Conservation (phyloP, 768 basidiomycete genomes). For the Russula compacta region DNA sequence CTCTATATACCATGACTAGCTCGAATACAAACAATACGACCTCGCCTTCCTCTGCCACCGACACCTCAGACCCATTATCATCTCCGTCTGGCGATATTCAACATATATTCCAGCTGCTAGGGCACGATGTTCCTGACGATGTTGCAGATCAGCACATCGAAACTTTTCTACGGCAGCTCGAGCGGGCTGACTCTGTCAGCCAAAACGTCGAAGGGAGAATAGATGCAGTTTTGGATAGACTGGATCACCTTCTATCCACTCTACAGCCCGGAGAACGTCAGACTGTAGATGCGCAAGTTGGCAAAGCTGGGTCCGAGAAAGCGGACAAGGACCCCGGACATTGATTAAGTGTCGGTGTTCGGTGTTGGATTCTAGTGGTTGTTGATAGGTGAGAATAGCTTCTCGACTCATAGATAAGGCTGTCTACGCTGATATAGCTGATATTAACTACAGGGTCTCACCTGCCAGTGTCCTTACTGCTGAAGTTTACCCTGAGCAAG, state of each 20-base stretch:
- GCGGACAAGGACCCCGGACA: neutral
- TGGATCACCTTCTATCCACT: slow-evolving; percentile 44
- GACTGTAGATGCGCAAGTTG: neutral
- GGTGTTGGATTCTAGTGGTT: neutral
- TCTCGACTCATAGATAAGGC: neutral
- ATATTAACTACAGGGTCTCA: neutral
- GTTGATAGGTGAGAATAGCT: slow-evolving; percentile 3
- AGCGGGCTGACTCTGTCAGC: slow-evolving; percentile 51
- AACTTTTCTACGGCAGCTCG: slow-evolving; percentile 47
- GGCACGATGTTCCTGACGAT: slow-evolving; percentile 23
- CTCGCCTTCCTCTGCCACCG: neutral
- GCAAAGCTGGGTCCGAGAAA: neutral
- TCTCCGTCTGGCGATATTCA: slow-evolving; percentile 33
- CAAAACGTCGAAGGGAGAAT: slow-evolving; percentile 51
- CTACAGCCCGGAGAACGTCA: slow-evolving; percentile 29
- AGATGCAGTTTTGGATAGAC: slow-evolving; percentile 48
- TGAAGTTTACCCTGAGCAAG: neutral
- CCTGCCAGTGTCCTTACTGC: neutral
- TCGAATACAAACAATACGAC: neutral
- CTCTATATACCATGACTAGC: neutral
- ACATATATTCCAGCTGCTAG: slow-evolving; percentile 27
- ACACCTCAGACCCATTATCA: neutral
- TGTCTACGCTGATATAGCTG: neutral
- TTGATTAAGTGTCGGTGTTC: neutral
- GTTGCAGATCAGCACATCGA: slow-evolving; percentile 36